These are phyloP conservation scores for Triticum turgidum DNA, from an alignment of 176 grass and related monocot species.

Conservation along the genomic window DNA sequence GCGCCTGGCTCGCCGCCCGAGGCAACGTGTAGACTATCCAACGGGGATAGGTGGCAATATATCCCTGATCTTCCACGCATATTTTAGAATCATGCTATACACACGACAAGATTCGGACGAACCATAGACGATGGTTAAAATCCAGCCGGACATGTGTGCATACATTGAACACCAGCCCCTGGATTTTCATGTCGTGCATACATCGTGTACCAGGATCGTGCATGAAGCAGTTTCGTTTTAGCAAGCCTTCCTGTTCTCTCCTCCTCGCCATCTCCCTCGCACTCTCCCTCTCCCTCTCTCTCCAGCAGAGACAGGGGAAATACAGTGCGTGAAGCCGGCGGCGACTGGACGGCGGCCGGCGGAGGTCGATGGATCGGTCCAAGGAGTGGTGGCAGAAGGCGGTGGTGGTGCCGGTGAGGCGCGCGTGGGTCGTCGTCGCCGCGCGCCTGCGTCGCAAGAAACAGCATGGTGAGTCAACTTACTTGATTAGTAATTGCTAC, in stretches of 20 bases:
- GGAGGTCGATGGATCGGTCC: not conserved
- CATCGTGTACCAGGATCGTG: too few species aligned
- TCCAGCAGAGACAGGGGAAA: not conserved
- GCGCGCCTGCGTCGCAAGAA: conserved; percentile 37
- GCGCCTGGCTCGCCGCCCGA: conserved; percentile 42
- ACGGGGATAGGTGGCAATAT: conserved; percentile 27
- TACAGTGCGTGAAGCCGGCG: not conserved
- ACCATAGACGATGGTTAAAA: too few species aligned
- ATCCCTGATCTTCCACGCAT: not conserved
- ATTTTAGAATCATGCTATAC: too few species aligned
- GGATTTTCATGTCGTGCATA: too few species aligned
- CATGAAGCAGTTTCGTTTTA: too few species aligned
- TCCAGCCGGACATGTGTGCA: too few species aligned
- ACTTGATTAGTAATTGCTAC: too few species aligned
- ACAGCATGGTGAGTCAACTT: conserved; percentile 5
- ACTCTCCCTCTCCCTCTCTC: not conserved
- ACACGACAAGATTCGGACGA: too few species aligned
- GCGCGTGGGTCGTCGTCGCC: conserved; percentile 48
- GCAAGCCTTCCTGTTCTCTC: not conserved
- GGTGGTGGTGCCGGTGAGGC: conserved; percentile 45
- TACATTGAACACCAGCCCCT: too few species aligned
- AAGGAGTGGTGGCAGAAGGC: conserved; percentile 66
- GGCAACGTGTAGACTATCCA: conserved; percentile 38
- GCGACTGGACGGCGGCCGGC: not conserved
- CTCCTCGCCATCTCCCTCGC: not conserved